Base-by-base conservation (phyloP, 352 stramenopile genomes). In the Globisporangium megalacanthum region DNA sequence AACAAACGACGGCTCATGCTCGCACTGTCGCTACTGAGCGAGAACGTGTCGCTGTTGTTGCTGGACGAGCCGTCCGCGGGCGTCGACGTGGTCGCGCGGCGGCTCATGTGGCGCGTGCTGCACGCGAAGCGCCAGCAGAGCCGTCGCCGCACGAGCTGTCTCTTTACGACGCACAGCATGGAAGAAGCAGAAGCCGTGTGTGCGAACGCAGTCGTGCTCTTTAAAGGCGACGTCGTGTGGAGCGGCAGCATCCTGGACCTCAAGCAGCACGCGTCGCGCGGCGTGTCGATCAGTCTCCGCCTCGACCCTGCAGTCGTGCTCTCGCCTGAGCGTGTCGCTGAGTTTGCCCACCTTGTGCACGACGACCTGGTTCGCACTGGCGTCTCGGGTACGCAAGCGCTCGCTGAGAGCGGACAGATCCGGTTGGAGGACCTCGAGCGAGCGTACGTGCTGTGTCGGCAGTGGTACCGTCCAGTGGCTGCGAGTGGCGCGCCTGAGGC, bases 141-240 rank as follows among this genome's bases (percentile, higher is more conserved):
- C 22, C 61, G 69, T 13, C 65, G 68, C 33, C 61, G 73, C 15
- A 74, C 73, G 47, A 86, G 77, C 59, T 94, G 83, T 22, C 56
- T 94, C 54, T 94, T 94, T 52, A 94, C 83, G 29, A 94, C 83
- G 4, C 83, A 94, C 60, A 92, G 83, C 37, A 91, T 94, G 79
- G 83, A 94, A 54, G 83, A 94, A 49, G 81, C 83, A 4, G 83
- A 94, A 35, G 81, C 83, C 6, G 83, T 94, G 48, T 94, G 83
- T 52, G 82, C 81, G 5, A 92, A 91, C 47, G 83, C 83, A 1
- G 70, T 94, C 17, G 80, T 94, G 49, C 62, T 94, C 6, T 77
- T 78, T 57, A 89, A 89, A 47, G 82, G 83, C 10, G 79, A 78
- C 31, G 37, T 83, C 6, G 83, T 91, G 33, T 94, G 82, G 81